Conservation (phyloP, 1,284 basidiomycete genomes). For the Ganoderma sinense region DNA sequence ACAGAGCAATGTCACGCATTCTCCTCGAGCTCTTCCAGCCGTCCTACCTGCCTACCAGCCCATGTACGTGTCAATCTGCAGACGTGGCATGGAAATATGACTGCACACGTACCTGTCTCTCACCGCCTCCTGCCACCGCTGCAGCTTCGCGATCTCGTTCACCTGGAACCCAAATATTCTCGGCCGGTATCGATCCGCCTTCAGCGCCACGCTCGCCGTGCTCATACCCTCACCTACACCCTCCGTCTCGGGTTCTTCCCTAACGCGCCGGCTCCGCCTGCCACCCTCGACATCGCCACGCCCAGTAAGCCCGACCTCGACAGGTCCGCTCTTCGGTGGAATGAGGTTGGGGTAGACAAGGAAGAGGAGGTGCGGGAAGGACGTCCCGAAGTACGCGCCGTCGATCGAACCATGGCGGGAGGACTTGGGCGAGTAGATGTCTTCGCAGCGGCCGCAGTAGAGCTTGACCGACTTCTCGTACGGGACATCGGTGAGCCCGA, state of each 20-base stretch:
- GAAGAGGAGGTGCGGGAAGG: slow-evolving; percentile 94
- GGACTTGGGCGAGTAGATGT: slow-evolving; percentile 95
- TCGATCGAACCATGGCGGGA: slow-evolving; percentile 95
- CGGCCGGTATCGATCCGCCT: slow-evolving; percentile 89
- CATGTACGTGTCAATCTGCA: background rate
- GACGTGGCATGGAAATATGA: background rate
- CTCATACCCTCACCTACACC: slow-evolving; percentile 68
- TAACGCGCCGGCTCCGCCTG: slow-evolving; percentile 48
- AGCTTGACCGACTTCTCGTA: slow-evolving; percentile 98
- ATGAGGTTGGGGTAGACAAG: slow-evolving; percentile 94
- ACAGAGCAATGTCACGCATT: slow-evolving; percentile 19
- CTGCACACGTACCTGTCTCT: slow-evolving; percentile 69
- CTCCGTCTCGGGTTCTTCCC: slow-evolving; percentile 60
- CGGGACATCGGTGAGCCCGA: slow-evolving; percentile 92
- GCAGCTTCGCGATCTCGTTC: slow-evolving; percentile 90
- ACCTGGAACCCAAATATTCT: slow-evolving; percentile 96
- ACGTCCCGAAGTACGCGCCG: slow-evolving; percentile 96
- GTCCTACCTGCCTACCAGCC: slow-evolving; percentile 52
- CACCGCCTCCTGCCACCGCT: slow-evolving; percentile 92
- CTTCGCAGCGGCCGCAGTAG: slow-evolving; percentile 96
- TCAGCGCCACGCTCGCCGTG: slow-evolving; percentile 83
- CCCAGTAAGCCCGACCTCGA: slow-evolving; percentile 48
- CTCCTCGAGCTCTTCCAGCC: slow-evolving; percentile 55
- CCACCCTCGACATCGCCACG: slow-evolving; percentile 36
- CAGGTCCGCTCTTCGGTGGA: slow-evolving; percentile 80